Evolutionary conservation across 257 asterid genomes (phyloP).

Genomic region (Petrea volubilis): DNA sequence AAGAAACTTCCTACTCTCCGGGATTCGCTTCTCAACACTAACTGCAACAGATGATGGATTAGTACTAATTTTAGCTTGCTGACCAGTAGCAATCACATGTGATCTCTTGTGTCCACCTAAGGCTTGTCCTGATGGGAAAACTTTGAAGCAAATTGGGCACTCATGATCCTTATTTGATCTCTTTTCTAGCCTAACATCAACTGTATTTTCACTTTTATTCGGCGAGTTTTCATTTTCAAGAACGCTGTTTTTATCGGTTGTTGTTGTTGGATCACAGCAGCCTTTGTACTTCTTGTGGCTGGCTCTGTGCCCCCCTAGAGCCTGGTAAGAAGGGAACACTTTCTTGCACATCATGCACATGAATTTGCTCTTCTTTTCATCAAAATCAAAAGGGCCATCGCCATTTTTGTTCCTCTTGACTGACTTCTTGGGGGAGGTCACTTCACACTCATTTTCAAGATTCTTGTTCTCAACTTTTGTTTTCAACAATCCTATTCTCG

Average conservation of each 20-base stretch:
- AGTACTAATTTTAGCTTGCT: constrained; percentile 31
- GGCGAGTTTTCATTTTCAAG: neutral
- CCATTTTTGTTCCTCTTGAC: constrained; percentile 30
- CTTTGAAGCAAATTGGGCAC: constrained; percentile 72
- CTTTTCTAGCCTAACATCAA: constrained; percentile 12
- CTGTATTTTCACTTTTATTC: neutral
- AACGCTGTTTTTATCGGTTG: constrained; percentile 19
- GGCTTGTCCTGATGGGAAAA: constrained; percentile 78
- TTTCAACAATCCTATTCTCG: constrained; percentile 28
- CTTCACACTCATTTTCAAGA: constrained; percentile 26
- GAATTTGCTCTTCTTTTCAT: constrained; percentile 36
- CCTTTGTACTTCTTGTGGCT: constrained; percentile 76
- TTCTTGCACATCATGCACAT: constrained; percentile 60
- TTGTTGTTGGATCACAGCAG: constrained; percentile 42
- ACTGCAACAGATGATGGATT: constrained; percentile 29
- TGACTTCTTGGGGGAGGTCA: constrained; percentile 32
- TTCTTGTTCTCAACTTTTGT: constrained; percentile 14
- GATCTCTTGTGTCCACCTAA: constrained; percentile 91
- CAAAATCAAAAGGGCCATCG: constrained; percentile 11
- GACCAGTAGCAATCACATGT: constrained; percentile 46
- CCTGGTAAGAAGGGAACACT: constrained; percentile 70
- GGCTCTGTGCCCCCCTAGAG: constrained; percentile 87
- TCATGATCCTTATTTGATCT: constrained; percentile 51
- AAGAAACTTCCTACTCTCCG: constrained; percentile 55
- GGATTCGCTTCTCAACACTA: constrained; percentile 24